A percentile compares a stretch with the other conserved stretches of the same genome.
phyloP scores from a whole-genome alignment of 169 alveolate genomes.

The Haemoproteus tartakovskyi region DNA sequence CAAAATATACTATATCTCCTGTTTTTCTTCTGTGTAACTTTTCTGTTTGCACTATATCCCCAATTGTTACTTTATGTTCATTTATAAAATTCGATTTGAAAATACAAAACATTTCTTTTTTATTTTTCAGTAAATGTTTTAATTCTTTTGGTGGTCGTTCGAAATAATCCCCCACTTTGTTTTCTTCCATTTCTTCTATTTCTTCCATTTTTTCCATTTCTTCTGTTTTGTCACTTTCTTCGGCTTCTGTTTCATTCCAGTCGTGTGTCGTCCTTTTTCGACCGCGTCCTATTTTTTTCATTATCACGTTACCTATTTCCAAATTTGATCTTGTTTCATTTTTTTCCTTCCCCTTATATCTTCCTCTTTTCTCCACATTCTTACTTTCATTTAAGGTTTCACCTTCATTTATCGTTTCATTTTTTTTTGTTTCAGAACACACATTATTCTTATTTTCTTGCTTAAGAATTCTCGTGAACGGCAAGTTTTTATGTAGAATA shows the following conservation, averaged over 20 bases:
- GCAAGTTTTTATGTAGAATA: slow-evolving; percentile 73
- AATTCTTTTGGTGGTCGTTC: slow-evolving; percentile 72
- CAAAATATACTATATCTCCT: slow-evolving; percentile 81
- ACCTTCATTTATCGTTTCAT: neutral
- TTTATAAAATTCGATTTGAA: slow-evolving; percentile 74
- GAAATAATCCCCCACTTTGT: slow-evolving; percentile 65
- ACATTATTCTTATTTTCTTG: no score
- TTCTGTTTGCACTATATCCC: slow-evolving; percentile 87
- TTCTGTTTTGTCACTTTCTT: neutral
- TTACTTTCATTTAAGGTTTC: neutral
- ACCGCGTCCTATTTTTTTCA: neutral
- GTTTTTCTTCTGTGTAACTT: slow-evolving; percentile 79
- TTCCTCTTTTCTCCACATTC: neutral
- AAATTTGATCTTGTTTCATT: neutral
- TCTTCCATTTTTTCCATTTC: neutral
- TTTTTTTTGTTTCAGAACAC: neutral
- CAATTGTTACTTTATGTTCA: slow-evolving; percentile 82
- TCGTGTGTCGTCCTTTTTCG: no score
- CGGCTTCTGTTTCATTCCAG: no score
- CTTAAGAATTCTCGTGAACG: slow-evolving; percentile 70
- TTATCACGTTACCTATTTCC: neutral
- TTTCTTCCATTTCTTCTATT: slow-evolving; percentile 2
- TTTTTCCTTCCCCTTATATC: no score
- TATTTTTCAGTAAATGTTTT: slow-evolving; percentile 37
- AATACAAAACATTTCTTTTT: slow-evolving; percentile 69